phyloP scores from a whole-genome alignment of 2,329 filamentous ascomycete genomes.

The Curvularia hawaiiensis region DNA sequence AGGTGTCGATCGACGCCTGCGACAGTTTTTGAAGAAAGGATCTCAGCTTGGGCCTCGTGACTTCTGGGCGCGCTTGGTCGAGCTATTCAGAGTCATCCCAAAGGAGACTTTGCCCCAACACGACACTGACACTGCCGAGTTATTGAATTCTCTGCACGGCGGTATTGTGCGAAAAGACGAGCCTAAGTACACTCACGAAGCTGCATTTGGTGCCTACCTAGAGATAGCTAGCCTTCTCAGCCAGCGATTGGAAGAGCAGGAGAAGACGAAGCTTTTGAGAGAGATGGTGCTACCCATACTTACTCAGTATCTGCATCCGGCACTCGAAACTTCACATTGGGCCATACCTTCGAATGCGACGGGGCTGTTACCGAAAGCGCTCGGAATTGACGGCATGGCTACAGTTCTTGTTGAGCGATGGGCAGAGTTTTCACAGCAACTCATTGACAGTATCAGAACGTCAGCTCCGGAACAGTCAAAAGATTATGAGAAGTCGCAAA shows the following conservation, averaged over 20 bases:
- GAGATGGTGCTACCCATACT: slow-evolving; percentile 59
- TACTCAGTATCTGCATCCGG: slow-evolving; percentile 58
- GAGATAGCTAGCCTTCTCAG: slow-evolving; percentile 60
- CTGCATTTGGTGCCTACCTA: slow-evolving; percentile 79
- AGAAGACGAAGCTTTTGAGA: slow-evolving; percentile 52
- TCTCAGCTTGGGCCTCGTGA: slow-evolving; percentile 75
- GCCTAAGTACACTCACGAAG: slow-evolving; percentile 66
- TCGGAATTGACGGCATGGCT: slow-evolving; percentile 51
- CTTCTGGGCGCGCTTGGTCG: slow-evolving; percentile 74
- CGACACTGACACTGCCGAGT: slow-evolving; percentile 60
- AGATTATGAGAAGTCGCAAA: slow-evolving; percentile 75
- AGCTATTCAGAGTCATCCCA: slow-evolving; percentile 65
- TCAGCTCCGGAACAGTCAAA: slow-evolving; percentile 84
- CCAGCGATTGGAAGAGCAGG: slow-evolving; percentile 50
- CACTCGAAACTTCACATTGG: slow-evolving; percentile 56
- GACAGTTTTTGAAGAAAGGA: slow-evolving; percentile 77
- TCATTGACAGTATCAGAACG: slow-evolving; percentile 71
- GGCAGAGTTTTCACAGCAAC: slow-evolving; percentile 62
- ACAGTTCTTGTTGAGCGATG: slow-evolving; percentile 64
- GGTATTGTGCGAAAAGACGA: slow-evolving; percentile 80
- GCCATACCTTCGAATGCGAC: slow-evolving; percentile 52
- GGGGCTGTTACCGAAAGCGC: slow-evolving; percentile 48
- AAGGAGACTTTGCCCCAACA: slow-evolving; percentile 59
- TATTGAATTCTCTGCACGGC: slow-evolving; percentile 70
- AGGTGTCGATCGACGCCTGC: slow-evolving; percentile 62